Conservation (phyloP, 2,329 filamentous ascomycete species). For the Colletotrichum salicis region DNA sequence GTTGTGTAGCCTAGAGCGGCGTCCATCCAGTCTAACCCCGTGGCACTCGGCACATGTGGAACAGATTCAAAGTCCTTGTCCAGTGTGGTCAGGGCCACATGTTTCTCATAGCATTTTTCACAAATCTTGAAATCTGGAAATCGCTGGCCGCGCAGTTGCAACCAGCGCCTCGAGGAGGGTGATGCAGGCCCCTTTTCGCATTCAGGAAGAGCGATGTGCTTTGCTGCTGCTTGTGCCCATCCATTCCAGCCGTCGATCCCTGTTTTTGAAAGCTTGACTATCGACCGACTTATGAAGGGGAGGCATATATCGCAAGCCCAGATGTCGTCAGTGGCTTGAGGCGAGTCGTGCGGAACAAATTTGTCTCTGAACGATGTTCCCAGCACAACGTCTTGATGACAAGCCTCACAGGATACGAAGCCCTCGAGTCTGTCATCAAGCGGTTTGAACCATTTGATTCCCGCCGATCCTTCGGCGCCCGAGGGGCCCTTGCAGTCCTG, state of each 20-base stretch:
- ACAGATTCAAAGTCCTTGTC: conserved; percentile 38
- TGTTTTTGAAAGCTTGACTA: conserved; percentile 33
- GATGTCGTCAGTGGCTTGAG: conserved; percentile 40
- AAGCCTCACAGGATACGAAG: conserved; percentile 33
- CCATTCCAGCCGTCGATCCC: conserved; percentile 42
- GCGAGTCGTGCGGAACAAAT: conserved; percentile 25
- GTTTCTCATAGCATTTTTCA: conserved; percentile 49
- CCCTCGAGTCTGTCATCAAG: conserved; percentile 10
- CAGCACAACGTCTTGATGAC: conserved; percentile 31
- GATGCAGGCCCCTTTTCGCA: conserved; percentile 44
- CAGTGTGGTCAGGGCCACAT: conserved; percentile 44
- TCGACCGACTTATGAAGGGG: conserved; percentile 39
- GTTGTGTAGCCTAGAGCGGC: conserved; percentile 5
- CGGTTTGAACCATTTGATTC: conserved; percentile 44
- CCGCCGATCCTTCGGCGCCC: conserved; percentile 37
- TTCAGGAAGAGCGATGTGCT: conserved; percentile 39
- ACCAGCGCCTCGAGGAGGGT: conserved; percentile 42
- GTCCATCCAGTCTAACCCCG: conserved; percentile 17
- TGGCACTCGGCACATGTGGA: not conserved
- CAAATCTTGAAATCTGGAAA: conserved; percentile 45
- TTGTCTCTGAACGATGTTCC: conserved; percentile 17
- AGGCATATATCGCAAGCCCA: conserved; percentile 48
- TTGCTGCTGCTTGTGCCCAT: conserved; percentile 40
- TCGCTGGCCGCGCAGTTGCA: conserved; percentile 35
- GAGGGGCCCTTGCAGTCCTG: conserved; percentile 43